Evolutionary conservation across 352 stramenopile genomes (phyloP).

Genomic region (Phytophthora sojae): DNA sequence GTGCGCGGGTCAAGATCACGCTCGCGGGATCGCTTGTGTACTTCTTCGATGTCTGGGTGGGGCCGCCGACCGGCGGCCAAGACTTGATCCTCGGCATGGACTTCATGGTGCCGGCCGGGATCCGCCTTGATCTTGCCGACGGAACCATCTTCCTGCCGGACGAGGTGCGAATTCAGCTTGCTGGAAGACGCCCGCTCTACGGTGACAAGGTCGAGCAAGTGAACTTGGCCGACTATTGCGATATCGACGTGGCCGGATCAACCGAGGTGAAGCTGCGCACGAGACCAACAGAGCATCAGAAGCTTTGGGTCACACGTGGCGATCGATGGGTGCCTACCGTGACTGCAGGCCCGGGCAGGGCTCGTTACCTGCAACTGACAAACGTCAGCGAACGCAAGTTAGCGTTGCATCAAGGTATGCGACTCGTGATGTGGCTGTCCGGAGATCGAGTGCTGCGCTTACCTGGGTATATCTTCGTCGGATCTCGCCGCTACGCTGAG

Average conservation of each 20-base stretch:
- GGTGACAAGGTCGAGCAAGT: not conserved
- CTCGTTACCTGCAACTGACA: slow-evolving; percentile 5
- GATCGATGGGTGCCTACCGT: slow-evolving; percentile 8
- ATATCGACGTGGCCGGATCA: not conserved
- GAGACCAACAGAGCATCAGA: not conserved
- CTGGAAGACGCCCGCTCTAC: too few relatives aligned
- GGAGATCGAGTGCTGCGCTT: slow-evolving; percentile 5
- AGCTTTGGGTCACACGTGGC: slow-evolving; percentile 6
- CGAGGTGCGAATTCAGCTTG: slow-evolving; percentile 17
- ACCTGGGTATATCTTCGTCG: slow-evolving; percentile 12
- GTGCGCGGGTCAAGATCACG: slow-evolving; percentile 22
- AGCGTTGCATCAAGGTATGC: not conserved
- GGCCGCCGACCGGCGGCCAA: slow-evolving; percentile 9
- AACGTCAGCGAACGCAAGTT: slow-evolving; percentile 8
- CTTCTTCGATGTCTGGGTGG: slow-evolving; percentile 21
- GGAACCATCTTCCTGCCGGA: slow-evolving; percentile 15
- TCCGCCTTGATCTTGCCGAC: slow-evolving; percentile 18
- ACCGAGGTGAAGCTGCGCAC: not conserved
- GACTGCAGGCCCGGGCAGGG: not conserved
- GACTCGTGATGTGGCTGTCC: slow-evolving; percentile 14
- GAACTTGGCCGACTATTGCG: not conserved
- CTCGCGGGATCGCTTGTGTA: slow-evolving; percentile 13
- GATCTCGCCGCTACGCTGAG: slow-evolving; percentile 6
- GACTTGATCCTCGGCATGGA: slow-evolving; percentile 21
- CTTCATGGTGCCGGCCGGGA: slow-evolving; percentile 20